These are phyloP conservation scores for Diaporthe sp. DNA, from an alignment of 2,329 filamentous ascomycete species.

Conservation along the genomic window DNA sequence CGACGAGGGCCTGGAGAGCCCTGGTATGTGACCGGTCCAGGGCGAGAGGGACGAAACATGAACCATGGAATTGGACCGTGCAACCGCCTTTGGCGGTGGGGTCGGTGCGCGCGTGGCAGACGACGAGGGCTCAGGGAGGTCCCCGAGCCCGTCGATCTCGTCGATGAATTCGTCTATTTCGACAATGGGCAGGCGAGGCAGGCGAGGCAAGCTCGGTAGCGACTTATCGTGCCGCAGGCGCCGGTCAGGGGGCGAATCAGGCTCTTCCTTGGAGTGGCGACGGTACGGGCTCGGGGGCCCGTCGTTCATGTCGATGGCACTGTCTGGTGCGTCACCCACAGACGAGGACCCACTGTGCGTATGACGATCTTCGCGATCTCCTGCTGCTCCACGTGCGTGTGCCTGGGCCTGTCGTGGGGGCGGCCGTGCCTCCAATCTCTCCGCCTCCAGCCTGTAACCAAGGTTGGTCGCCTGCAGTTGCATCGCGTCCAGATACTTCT, in stretches of 20 bases:
- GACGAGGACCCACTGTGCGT: conserved; percentile 46
- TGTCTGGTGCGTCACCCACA: conserved; percentile 55
- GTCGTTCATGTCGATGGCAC: conserved; percentile 56
- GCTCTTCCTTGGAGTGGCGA: conserved; percentile 42
- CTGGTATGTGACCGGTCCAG: conserved; percentile 1
- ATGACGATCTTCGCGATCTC: conserved; percentile 29
- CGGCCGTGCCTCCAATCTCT: conserved; percentile 41
- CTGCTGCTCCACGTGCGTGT: conserved; percentile 26
- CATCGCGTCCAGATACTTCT: conserved; percentile 78
- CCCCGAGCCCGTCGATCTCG: conserved; percentile 40
- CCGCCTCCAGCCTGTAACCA: conserved; percentile 30
- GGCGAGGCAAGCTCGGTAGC: conserved; percentile 31
- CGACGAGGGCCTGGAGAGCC: conserved; percentile 25
- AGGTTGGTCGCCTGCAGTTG: conserved; percentile 68
- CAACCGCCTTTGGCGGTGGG: conserved; percentile 47
- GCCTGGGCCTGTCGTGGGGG: conserved; percentile 10
- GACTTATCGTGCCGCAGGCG: conserved; percentile 43
- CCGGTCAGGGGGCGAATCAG: conserved; percentile 23
- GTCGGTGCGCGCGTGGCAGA: conserved; percentile 45
- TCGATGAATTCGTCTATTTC: conserved; percentile 50
- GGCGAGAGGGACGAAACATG: conserved; percentile 3
- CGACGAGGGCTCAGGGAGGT: conserved; percentile 42
- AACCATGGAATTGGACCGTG: conserved; percentile 37
- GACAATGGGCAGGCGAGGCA: conserved; percentile 46
- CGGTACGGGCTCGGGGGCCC: conserved; percentile 45